Evolutionary conservation across 352 stramenopile species (phyloP), one percentile per base, ranked within the genome.

Genomic region (Pythium chondricola): DNA sequence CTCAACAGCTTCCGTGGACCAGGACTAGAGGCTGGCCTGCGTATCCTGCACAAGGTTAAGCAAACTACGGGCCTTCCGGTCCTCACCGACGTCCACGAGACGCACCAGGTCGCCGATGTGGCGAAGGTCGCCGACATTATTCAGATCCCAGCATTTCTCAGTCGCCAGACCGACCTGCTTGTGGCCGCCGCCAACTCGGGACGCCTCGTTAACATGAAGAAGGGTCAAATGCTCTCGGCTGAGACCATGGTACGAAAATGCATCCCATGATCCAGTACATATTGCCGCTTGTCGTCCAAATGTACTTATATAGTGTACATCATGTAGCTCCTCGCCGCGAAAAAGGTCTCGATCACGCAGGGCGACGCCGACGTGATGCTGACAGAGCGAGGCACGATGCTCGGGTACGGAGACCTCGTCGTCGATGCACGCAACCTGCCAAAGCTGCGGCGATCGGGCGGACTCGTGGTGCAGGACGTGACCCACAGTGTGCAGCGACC

Each of bases 81-180:
- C 30, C 66, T 95, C 45, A 95, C 85, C 0, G 83, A 95, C 48
- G 61, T 95, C 30, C 85, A 95, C 54, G 83, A 93, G 60, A 93
- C 82, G 39, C 50, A 84, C 50, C 85, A 95, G 59, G 83, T 93
- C 10, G 51, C 42, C 6, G 46, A 63, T 2, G 81, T 92, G 5
- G 83, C 79, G 0, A 37, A 74, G 33, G 77, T 91, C 14, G 85
- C 59, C 13, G 85, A 95, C 40, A 67, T 95, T 35, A 65, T 95
- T 33, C 85, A 95, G 63, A 92, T 95, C 52, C 85, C 83, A 22
- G 84, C 83, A 39, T 95, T 95, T 52, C 61, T 95, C 20, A 93
- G 83, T 56, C 77, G 85, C n/a, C 85, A 93, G 61, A 95, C 85
- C 2, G 85, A 95, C 56, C 58, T 95, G 24, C 56, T 95, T 4